Percentiles rank a stretch among this genome's conserved stretches.
phyloP scores from a whole-genome alignment of 2,329 filamentous ascomycete genomes.

The Diaporthe caulivora region DNA sequence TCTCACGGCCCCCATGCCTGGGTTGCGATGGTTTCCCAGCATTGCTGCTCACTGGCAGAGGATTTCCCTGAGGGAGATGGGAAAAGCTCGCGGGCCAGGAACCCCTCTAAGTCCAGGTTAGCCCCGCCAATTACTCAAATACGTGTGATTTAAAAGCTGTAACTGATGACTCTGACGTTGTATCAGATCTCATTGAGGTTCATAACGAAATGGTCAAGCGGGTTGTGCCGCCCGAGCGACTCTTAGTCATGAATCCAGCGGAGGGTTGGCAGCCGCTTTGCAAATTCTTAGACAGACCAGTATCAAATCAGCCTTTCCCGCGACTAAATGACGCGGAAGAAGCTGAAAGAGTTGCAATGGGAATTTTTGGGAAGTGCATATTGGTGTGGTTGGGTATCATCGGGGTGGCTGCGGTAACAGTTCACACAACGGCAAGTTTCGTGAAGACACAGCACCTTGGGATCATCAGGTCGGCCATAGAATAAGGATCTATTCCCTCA shows the following conservation, averaged over 20 bases:
- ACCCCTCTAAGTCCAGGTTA: background rate
- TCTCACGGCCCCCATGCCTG: conserved; percentile 27
- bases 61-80: conserved; percentile 5
- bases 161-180: background rate
- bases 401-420: background rate
- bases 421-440: background rate
- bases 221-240: conserved; percentile 23
- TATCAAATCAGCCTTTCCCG: conserved; percentile 28
- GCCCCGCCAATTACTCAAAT: background rate
- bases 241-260: conserved; percentile 25
- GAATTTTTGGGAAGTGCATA: background rate
- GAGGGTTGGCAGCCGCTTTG: conserved; percentile 36
- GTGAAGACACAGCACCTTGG: background rate
- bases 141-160: background rate
- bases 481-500: no score
- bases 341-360: conserved; percentile 11
- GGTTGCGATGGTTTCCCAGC: conserved; percentile 24
- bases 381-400: conserved; percentile 13
- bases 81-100: conserved; percentile 4
- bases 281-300: conserved; percentile 22
- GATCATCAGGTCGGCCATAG: background rate
- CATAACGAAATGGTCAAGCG: conserved; percentile 29
- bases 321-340: conserved; percentile 17
- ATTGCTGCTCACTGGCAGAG: conserved; percentile 21
- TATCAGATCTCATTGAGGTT: conserved; percentile 23